Conservation (phyloP, 2,329 filamentous ascomycete species). For the Colletotrichum tropicicola region DNA sequence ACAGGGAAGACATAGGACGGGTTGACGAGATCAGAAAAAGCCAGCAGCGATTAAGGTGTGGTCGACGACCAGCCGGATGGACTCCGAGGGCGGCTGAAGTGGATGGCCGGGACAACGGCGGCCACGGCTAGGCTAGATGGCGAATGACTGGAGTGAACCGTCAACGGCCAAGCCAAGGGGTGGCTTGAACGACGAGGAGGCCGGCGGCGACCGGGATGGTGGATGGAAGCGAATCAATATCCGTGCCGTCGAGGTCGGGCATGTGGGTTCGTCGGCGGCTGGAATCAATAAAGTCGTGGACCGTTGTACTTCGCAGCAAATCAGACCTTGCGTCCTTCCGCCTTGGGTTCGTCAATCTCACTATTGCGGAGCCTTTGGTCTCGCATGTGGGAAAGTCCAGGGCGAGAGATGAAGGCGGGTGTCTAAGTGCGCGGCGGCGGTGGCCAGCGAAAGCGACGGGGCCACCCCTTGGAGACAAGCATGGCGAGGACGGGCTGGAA, state of each 20-base stretch:
- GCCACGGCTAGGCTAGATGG: background rate
- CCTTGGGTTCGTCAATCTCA: slow-evolving; percentile 9
- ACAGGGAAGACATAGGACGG: slow-evolving; percentile 14
- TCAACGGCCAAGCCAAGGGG: background rate
- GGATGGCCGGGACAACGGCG: background rate
- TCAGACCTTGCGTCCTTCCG: background rate
- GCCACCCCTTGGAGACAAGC: slow-evolving; percentile 4
- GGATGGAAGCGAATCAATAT: background rate
- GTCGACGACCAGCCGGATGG: background rate
- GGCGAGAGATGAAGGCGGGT: background rate
- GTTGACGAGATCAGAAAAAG: slow-evolving; percentile 13
- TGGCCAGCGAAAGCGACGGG: background rate
- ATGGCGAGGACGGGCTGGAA: slow-evolving; percentile 12
- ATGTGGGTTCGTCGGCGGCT: background rate
- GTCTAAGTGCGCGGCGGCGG: background rate
- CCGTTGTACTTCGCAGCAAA: background rate
- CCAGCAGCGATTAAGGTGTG: background rate
- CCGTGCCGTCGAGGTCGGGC: background rate
- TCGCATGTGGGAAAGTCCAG: too few species aligned
- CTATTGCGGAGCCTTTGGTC: background rate
- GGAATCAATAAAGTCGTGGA: slow-evolving; percentile 4
- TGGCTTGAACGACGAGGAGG: background rate
- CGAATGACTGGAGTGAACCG: background rate
- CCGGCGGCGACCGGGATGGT: background rate
- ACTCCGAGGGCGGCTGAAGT: background rate